These are phyloP conservation scores for Ceratocystis cubensis DNA, from an alignment of 2,329 filamentous ascomycete genomes.

Conservation along the genomic window DNA sequence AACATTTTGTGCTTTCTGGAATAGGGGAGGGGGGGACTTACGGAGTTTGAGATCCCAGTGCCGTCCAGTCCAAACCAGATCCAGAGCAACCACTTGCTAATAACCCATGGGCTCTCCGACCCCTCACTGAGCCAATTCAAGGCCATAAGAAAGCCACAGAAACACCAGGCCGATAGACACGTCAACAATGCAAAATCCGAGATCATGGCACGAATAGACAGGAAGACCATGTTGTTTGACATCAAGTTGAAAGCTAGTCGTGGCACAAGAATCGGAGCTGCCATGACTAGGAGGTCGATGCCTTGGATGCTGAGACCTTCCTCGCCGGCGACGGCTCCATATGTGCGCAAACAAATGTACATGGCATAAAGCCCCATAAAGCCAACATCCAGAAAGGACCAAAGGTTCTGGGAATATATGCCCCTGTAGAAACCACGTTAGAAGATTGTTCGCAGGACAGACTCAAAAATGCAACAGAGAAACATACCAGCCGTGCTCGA, in stretches of 20 bases:
- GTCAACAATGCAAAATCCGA: constrained; percentile 71
- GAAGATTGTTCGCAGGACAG: background rate
- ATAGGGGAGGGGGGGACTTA: constrained; percentile 25
- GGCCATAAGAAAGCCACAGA: constrained; percentile 66
- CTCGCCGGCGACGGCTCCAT: constrained; percentile 43
- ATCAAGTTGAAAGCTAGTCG: constrained; percentile 71
- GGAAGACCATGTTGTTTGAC: constrained; percentile 72
- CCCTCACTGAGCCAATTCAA: constrained; percentile 66
- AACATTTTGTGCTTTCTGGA: too few species aligned
- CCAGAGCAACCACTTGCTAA: constrained; percentile 84
- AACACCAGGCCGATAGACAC: constrained; percentile 67
- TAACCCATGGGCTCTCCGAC: constrained; percentile 37
- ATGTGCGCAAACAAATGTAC: constrained; percentile 56
- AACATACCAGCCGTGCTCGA: constrained; percentile 55
- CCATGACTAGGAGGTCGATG: constrained; percentile 64
- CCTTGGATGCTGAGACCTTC: constrained; percentile 49
- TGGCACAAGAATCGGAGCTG: constrained; percentile 63
- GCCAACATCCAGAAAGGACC: constrained; percentile 73
- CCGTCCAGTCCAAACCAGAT: constrained; percentile 85
- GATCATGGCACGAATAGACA: constrained; percentile 74
- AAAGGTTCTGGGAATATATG: constrained; percentile 77
- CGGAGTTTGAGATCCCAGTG: constrained; percentile 47
- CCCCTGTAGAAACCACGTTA: constrained; percentile 36
- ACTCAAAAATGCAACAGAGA: background rate
- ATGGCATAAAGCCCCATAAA: constrained; percentile 59